A percentile compares a stretch with the other conserved stretches of the same genome.
Conservation (phyloP, 108 stramenopile genomes). For the Stephanodiscus minutulus region DNA sequence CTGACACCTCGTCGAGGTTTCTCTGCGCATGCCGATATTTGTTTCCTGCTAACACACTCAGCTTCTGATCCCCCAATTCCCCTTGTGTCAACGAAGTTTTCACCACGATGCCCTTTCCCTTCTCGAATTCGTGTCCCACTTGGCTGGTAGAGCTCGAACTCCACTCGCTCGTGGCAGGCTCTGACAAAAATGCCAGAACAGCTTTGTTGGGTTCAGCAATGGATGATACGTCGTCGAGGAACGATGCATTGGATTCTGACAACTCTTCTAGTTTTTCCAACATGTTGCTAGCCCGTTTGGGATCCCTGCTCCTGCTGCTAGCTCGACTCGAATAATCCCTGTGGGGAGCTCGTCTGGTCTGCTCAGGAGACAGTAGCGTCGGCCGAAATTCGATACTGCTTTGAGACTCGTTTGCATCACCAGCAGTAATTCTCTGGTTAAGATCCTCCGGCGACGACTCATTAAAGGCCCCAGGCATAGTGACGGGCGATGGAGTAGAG, state of each 20-base stretch:
- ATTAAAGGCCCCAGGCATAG: not conserved
- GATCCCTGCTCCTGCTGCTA: constrained; percentile 9
- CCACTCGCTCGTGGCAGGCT: constrained; percentile 1
- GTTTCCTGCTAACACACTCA: not conserved
- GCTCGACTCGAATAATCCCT: constrained; percentile 3
- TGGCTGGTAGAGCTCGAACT: not conserved
- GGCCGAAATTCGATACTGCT: not conserved
- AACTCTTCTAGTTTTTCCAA: constrained; percentile 27
- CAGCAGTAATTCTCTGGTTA: not conserved
- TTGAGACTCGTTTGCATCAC: not conserved
- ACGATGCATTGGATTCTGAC: constrained; percentile 30
- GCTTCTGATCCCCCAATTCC: not conserved
- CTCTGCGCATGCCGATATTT: no score
- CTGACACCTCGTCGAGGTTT: constrained; percentile 25
- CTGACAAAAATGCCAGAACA: constrained; percentile 12
- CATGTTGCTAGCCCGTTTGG: not conserved
- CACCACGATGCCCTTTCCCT: no score
- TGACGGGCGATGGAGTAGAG: not conserved
- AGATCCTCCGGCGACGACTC: constrained; percentile 1
- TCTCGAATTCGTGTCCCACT: no score
- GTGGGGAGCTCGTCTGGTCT: not conserved
- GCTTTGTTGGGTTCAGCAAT: constrained; percentile 11
- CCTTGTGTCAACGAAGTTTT: no score
- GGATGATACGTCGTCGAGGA: constrained; percentile 22
- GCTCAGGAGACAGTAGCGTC: not conserved